Conservation (phyloP, 2,329 filamentous ascomycete species). For the Coniochaeta sp. region DNA sequence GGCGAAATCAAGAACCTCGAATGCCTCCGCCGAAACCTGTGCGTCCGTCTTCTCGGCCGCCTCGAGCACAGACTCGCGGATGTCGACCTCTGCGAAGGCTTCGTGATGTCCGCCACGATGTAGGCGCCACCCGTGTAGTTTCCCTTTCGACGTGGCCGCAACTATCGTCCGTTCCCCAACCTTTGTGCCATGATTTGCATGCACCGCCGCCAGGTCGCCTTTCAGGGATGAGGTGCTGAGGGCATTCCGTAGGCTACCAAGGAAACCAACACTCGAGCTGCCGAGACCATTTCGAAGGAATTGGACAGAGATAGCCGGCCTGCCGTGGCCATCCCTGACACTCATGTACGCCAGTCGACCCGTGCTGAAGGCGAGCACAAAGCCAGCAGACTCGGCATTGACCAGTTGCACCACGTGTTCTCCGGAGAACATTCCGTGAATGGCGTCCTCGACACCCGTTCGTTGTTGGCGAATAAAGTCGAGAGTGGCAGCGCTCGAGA, state of each 20-base stretch:
- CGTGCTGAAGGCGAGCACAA: conserved; percentile 76
- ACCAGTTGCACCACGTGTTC: conserved; percentile 73
- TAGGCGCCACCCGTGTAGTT: conserved; percentile 79
- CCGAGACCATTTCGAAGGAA: conserved; percentile 61
- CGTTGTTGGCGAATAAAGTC: conserved; percentile 78
- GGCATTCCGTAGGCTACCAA: conserved; percentile 74
- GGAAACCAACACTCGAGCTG: conserved; percentile 56
- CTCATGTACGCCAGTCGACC: conserved; percentile 83
- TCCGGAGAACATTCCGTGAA: conserved; percentile 68
- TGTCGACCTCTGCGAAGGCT: conserved; percentile 64
- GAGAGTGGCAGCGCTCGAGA: conserved; percentile 79
- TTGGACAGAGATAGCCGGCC: conserved; percentile 71
- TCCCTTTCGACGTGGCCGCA: conserved; percentile 68
- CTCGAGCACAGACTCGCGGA: conserved; percentile 55
- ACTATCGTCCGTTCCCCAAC: conserved; percentile 82
- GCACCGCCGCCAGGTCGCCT: conserved; percentile 74
- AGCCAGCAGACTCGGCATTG: conserved; percentile 78
- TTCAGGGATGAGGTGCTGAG: conserved; percentile 64
- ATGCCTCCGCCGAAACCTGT: conserved; percentile 46
- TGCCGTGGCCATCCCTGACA: conserved; percentile 79
- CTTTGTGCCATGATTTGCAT: conserved; percentile 61
- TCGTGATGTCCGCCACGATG: conserved; percentile 82
- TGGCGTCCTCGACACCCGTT: conserved; percentile 67
- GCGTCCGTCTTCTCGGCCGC: conserved; percentile 53
- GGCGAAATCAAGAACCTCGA: conserved; percentile 75